Base-by-base conservation (phyloP, 1,139 yeast species). In the Magnusiomyces suaveolens region DNA sequence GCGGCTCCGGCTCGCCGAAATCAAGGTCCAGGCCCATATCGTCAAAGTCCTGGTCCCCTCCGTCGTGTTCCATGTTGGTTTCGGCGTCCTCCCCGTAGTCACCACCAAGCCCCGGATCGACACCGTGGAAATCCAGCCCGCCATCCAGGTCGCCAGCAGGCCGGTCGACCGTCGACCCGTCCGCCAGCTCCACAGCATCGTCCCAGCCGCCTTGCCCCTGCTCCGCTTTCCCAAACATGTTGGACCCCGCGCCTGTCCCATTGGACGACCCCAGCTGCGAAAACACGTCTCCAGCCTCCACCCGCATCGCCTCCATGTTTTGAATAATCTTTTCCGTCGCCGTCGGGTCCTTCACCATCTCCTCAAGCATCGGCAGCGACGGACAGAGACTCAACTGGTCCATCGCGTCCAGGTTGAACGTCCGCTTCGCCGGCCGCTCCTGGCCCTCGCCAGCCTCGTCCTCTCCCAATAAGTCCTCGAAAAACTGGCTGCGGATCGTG, bases 371-470 rank as follows among this genome's bases (percentile, higher is more conserved):
- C 18, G 69, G 73, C 60, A 84, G 72, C 0, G 90, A 82, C 0
- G 88, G 86, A 60, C 89, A 83, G 1, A 84, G 70, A 3, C 78
- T 73, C 14, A 74, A 62, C 10, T 61, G 62, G 8, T 75, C 77
- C 6, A 38, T 29, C 6, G 36, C 36, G 12, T 29, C 36, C 12
- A 29, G 12, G 12, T 29, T 29, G 12, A 29, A 29, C 36, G 6
- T n/a, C n/a, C n/a, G n/a, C n/a, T n/a, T n/a, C n/a, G n/a, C n/a
- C n/a, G n/a, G n/a, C n/a, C n/a, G n/a, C n/a, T n/a, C n/a, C n/a
- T n/a, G n/a, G n/a, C n/a, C n/a, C n/a, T n/a, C n/a, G n/a, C n/a
- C n/a, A n/a, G n/a, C n/a, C n/a, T n/a, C n/a, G n/a, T 29, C 36
- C 12, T 29, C 36, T 6, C 12, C 12, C 36, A 29, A 29, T 12